Percentiles rank a stretch among this genome's conserved stretches.
Conservation (phyloP, 2,329 filamentous ascomycete genomes). For the Coleophoma crateriformis region DNA sequence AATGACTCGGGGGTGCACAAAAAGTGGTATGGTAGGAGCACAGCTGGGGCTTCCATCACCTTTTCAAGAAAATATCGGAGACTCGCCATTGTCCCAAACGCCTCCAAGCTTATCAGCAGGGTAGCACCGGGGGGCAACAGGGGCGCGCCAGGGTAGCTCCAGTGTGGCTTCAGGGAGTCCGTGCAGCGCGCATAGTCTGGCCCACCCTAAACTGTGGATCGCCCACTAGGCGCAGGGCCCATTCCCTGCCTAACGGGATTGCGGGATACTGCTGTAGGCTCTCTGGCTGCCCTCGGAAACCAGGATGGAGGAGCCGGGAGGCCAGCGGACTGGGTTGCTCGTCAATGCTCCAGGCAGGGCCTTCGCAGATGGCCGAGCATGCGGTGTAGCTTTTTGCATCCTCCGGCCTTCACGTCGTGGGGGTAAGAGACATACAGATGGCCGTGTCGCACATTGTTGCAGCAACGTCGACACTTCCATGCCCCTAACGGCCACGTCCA, state of each 20-base stretch:
- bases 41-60: constrained; percentile 1
- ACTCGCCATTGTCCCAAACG: neutral
- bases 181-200: constrained; percentile 11
- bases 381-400: neutral
- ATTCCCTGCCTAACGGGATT: neutral
- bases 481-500: too few relatives aligned
- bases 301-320: constrained; percentile 13
- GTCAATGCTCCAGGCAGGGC: constrained; percentile 2
- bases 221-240: neutral
- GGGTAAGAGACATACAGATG: constrained; percentile 1
- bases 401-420: neutral
- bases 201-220: neutral
- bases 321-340: constrained; percentile 1
- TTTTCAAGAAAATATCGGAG: constrained; percentile 10
- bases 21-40: constrained; percentile 3
- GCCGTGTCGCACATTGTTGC: too few relatives aligned
- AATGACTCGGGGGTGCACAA: neutral
- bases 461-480: too few relatives aligned
- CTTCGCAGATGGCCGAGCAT: neutral
- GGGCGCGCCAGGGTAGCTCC: too few relatives aligned
- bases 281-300: constrained; percentile 15
- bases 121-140: neutral
- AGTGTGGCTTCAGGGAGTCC: constrained; percentile 4
- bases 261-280: neutral
- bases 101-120: constrained; percentile 3